Base-by-base conservation (phyloP, 257 asterid species). In the Solanum phureja region DNA sequence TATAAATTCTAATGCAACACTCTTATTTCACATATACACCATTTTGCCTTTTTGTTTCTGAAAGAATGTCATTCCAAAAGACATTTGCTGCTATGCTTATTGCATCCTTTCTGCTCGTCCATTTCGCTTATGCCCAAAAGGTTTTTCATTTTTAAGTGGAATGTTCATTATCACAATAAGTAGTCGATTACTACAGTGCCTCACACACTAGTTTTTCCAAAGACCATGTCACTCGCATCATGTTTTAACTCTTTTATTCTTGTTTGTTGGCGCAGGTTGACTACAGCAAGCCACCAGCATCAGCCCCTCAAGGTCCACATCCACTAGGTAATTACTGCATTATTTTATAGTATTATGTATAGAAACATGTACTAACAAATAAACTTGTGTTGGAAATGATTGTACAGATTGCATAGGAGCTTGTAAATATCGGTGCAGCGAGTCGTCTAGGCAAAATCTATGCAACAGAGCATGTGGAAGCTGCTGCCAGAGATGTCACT, bases 31-130 rank as follows among this genome's bases (percentile, higher is more conserved):
- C 3, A 12, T 44, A 44, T 44, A 42, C 49, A 12, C 18, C 56
- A 46, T 24, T 27, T 52, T 86, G 71, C 13, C 2, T 33, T 83
- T 64, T n/a, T 35, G 16, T 72, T 21, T 27, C 27, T 40, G 8
- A 37, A 76, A 74, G 34, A 35, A 89, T 89, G 90, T 27, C 90
- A 23, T 14, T 37, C 82, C 73, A 13, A 37, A 87, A 35, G 83
- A 82, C 89, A 40, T n/a, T 42, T 71, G 86, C 82, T 68, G 35
- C 18, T 24, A 9, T 85, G 62, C 19, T 87, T 19, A 71, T 90
- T 33, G 29, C 75, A 24, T 46, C 66, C 81, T 83, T 87, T 73
- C 73, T 90, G 19, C 66, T 90, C 5, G 3, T 79, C 87, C 91
- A 79, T 40, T 62, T 85, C 83, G 44, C 60, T 24, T 62, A 72